Conservation (phyloP, 331 rosid genomes). For the Quercus tomentella region DNA sequence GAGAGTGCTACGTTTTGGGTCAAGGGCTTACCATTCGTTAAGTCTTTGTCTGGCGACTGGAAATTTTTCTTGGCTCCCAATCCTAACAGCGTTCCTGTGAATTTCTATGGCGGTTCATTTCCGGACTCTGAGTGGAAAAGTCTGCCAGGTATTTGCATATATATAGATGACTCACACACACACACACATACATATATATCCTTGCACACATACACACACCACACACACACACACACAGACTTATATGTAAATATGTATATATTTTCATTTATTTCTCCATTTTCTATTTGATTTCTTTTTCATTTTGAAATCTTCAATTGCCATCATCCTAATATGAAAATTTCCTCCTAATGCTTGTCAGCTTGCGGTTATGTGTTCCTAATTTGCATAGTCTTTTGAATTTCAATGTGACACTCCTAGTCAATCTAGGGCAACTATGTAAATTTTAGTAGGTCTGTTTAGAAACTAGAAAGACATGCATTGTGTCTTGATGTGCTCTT, state of each 20-base stretch:
- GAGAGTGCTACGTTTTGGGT: conserved; percentile 80
- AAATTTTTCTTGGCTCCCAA: conserved; percentile 65
- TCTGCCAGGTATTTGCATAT: conserved; percentile 64
- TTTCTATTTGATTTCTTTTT: not conserved
- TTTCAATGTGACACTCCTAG: not conserved
- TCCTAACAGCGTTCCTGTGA: conserved; percentile 60
- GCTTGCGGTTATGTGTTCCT: not conserved
- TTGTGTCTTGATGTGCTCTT: not conserved
- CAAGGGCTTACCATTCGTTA: conserved; percentile 70
- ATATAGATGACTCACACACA: not conserved
- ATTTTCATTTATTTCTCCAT: not conserved
- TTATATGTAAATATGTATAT: not conserved
- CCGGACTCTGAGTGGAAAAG: conserved; percentile 67
- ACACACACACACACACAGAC: not conserved
- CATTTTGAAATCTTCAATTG: not conserved
- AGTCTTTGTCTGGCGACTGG: conserved; percentile 90
- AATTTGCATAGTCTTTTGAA: not conserved
- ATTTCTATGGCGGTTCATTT: conserved; percentile 51
- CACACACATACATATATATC: too few relatives aligned
- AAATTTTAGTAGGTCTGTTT: not conserved
- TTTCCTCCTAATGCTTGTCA: not conserved
- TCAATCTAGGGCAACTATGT: not conserved
- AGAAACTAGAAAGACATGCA: not conserved
- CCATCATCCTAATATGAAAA: not conserved
- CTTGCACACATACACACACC: not conserved